phyloP scores from a whole-genome alignment of 2,329 filamentous ascomycete species.

The Atkinsonella texensis region DNA sequence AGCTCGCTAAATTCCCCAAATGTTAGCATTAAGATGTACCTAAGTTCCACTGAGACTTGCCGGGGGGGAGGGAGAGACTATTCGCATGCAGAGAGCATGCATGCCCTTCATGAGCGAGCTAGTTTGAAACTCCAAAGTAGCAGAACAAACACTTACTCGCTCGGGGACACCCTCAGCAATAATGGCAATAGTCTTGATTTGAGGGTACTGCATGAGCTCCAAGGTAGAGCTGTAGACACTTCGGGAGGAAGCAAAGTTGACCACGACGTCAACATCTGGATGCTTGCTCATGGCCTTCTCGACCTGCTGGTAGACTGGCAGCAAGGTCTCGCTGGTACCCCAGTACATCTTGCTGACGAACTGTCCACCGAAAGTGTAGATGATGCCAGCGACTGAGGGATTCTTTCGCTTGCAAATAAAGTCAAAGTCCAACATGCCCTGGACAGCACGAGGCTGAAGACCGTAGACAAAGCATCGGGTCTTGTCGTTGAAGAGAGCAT shows the following conservation, averaged over 20 bases:
- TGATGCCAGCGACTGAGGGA: slow-evolving; percentile 95
- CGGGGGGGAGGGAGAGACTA: too few relatives aligned
- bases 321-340: slow-evolving; percentile 97
- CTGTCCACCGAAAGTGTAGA: slow-evolving; percentile 99
- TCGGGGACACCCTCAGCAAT: slow-evolving; percentile 99
- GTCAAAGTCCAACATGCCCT: slow-evolving; percentile 97
- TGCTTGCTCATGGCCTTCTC: slow-evolving; percentile 93
- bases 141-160: slow-evolving; percentile 51
- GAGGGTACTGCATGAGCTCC: slow-evolving; percentile 94
- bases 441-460: slow-evolving; percentile 86
- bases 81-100: too few relatives aligned
- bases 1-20: slow-evolving; percentile 53
- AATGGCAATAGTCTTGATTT: slow-evolving; percentile 98
- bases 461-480: slow-evolving; percentile 99
- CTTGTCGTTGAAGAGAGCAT: slow-evolving; percentile 98
- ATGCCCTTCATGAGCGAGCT: too few relatives aligned
- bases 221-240: slow-evolving; percentile 98
- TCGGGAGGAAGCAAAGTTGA: slow-evolving; percentile 98
- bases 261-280: slow-evolving; percentile 89
- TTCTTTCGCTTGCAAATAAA: slow-evolving; percentile 99
- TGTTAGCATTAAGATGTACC: slow-evolving; percentile 9
- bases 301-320: slow-evolving; percentile 94
- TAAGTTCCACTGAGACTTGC: neutral
- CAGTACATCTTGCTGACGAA: slow-evolving; percentile 99
- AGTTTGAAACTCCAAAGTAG: too few relatives aligned